phyloP scores from a whole-genome alignment of 768 basidiomycete species.

The Serendipita sp. region DNA sequence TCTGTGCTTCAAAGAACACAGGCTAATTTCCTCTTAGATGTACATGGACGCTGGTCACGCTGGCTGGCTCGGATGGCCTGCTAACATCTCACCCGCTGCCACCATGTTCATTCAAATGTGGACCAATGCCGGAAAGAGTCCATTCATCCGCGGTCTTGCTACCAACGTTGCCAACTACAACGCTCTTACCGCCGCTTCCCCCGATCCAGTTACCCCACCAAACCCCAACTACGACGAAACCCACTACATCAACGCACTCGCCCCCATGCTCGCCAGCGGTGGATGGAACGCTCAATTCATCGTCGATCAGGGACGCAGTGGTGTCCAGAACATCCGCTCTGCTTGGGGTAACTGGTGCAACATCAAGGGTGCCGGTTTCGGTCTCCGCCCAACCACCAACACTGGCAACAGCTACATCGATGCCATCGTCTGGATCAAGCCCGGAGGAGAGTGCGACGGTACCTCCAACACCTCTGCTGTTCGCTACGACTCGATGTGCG shows the following conservation, averaged over 20 bases:
- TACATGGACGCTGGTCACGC: constrained; percentile 15
- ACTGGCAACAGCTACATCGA: constrained; percentile 40
- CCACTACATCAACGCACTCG: constrained; percentile 42
- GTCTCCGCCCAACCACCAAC: constrained; percentile 38
- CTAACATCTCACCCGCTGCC: constrained; percentile 43
- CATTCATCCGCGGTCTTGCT: constrained; percentile 44
- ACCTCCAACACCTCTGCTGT: constrained; percentile 37
- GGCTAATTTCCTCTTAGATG: constrained; percentile 22
- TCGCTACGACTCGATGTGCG: constrained; percentile 13
- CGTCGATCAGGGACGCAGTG: constrained; percentile 51
- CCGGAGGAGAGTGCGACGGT: constrained; percentile 51
- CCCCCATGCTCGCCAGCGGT: constrained; percentile 25
- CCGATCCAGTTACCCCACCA: constrained; percentile 44
- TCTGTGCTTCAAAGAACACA: constrained; percentile 43
- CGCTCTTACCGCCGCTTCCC: constrained; percentile 26
- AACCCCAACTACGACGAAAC: constrained; percentile 46
- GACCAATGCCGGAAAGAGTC: constrained; percentile 34
- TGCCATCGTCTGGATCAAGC: constrained; percentile 50
- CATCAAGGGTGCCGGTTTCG: constrained; percentile 47
- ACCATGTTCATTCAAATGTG: constrained; percentile 36
- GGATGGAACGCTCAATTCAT: constrained; percentile 48
- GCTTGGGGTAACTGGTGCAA: constrained; percentile 59
- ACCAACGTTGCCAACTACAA: constrained; percentile 30
- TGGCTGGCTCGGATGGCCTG: constrained; percentile 54
- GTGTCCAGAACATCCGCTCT: constrained; percentile 42